Percentiles rank a stretch among this genome's conserved stretches.
Evolutionary conservation across 768 basidiomycete genomes (phyloP).

Genomic region (Amanita pseudoporphyria): DNA sequence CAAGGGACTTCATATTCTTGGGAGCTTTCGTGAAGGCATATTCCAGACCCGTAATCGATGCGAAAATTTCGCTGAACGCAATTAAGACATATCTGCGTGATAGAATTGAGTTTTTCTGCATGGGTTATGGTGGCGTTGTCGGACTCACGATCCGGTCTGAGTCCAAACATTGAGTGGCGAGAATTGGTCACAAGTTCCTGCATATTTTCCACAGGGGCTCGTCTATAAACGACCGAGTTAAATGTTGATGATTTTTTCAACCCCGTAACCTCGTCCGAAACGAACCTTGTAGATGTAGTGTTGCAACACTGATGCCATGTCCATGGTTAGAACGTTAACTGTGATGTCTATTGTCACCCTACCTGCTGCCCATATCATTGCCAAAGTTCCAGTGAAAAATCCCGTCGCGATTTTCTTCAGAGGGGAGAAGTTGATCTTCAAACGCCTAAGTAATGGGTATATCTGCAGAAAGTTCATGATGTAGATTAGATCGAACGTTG

Average conservation of each 20-base stretch:
- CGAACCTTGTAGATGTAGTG: constrained; percentile 63
- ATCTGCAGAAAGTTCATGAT: constrained; percentile 23
- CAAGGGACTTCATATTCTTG: constrained; percentile 78
- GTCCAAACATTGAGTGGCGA: constrained; percentile 71
- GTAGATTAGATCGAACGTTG: no score
- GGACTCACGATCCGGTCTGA: constrained; percentile 54
- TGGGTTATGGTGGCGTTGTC: neutral
- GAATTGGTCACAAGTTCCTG: constrained; percentile 37
- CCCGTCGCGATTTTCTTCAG: constrained; percentile 52
- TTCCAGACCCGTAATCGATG: constrained; percentile 75
- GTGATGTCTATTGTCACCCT: no score
- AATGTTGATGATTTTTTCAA: constrained; percentile 6
- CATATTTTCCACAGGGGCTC: constrained; percentile 44
- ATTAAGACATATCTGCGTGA: constrained; percentile 48
- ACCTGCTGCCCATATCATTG: constrained; percentile 59
- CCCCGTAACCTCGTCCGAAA: constrained; percentile 24
- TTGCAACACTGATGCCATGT: constrained; percentile 40
- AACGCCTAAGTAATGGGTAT: constrained; percentile 45
- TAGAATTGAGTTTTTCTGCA: neutral
- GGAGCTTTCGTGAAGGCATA: constrained; percentile 90
- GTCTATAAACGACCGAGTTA: constrained; percentile 16
- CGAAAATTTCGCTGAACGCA: constrained; percentile 69
- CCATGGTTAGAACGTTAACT: no score
- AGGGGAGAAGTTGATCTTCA: constrained; percentile 45
- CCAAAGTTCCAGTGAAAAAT: constrained; percentile 41